phyloP scores from a whole-genome alignment of 345 rosid genomes.

The Laguncularia racemosa region DNA sequence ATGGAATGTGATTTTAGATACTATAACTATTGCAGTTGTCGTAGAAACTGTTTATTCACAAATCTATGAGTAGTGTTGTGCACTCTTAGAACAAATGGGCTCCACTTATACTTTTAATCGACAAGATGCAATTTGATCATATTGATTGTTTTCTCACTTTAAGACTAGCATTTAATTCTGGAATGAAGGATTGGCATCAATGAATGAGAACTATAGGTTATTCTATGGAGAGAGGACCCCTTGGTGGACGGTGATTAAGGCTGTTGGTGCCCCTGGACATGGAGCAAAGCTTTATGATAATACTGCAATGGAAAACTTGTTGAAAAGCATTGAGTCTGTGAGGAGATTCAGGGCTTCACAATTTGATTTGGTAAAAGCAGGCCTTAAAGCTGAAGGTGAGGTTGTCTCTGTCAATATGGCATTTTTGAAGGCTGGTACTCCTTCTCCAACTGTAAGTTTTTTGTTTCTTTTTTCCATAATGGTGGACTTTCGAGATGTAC shows the following conservation, averaged over 20 bases:
- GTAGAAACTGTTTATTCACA: too few relatives aligned
- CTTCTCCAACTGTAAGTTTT: conserved; percentile 77
- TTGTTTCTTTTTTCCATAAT: background rate
- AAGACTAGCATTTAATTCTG: background rate
- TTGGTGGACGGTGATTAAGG: conserved; percentile 87
- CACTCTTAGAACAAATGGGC: too few relatives aligned
- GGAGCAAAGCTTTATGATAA: conserved; percentile 92
- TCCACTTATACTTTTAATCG: too few relatives aligned
- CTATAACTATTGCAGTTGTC: too few relatives aligned
- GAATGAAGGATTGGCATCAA: conserved; percentile 57
- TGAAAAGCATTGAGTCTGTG: conserved; percentile 71
- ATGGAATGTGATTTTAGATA: too few relatives aligned
- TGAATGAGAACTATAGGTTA: conserved; percentile 51
- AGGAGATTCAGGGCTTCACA: conserved; percentile 89
- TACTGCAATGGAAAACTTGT: conserved; percentile 84
- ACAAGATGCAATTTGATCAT: too few relatives aligned
- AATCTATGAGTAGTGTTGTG: too few relatives aligned
- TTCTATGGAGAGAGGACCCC: conserved; percentile 81
- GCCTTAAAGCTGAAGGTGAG: conserved; percentile 76
- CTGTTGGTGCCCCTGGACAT: conserved; percentile 91
- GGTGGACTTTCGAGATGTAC: too few relatives aligned
- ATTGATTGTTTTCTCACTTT: too few relatives aligned
- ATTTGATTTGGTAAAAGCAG: conserved; percentile 83
- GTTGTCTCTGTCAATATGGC: conserved; percentile 77
- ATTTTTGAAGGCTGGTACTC: conserved; percentile 89